Evolutionary conservation across 345 rosid genomes (phyloP).

Genomic region (Moricandia moricandioides): DNA sequence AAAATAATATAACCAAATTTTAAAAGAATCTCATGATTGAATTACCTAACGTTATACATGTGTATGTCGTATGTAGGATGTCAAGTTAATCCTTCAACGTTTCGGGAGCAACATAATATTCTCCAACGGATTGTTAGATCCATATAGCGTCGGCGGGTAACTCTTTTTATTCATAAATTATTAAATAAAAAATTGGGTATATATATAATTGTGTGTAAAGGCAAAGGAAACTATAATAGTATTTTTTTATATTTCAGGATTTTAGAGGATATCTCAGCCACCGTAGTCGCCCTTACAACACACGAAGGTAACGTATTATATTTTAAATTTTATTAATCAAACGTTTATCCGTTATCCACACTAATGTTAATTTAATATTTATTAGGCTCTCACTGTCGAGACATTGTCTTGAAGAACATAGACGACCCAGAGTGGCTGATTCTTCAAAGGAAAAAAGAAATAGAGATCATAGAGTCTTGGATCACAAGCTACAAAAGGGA

Average conservation of each 20-base stretch:
- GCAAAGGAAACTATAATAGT: neutral
- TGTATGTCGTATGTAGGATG: neutral
- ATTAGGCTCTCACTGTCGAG: constrained; percentile 42
- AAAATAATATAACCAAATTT: no score
- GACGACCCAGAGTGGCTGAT: constrained; percentile 43
- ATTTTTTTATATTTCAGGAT: constrained; percentile 29
- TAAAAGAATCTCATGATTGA: neutral
- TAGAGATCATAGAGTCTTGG: constrained; percentile 40
- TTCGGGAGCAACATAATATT: neutral
- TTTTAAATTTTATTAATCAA: no score
- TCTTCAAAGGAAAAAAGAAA: constrained; percentile 36
- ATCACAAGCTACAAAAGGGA: constrained; percentile 32
- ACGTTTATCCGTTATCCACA: neutral
- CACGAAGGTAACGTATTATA: neutral
- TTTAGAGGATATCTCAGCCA: constrained; percentile 45
- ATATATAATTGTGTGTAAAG: neutral
- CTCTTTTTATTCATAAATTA: neutral
- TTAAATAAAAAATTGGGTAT: neutral
- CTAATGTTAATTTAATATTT: neutral
- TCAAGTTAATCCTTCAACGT: neutral
- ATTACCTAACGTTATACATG: neutral
- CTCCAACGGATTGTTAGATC: constrained; percentile 50
- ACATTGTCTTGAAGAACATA: constrained; percentile 16
- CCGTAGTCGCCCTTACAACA: constrained; percentile 32
- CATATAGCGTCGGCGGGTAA: constrained; percentile 52